Percentiles rank a stretch among this genome's conserved stretches.
Conservation (phyloP, 73 alveolate species). For the Tetrahymena borealis region DNA sequence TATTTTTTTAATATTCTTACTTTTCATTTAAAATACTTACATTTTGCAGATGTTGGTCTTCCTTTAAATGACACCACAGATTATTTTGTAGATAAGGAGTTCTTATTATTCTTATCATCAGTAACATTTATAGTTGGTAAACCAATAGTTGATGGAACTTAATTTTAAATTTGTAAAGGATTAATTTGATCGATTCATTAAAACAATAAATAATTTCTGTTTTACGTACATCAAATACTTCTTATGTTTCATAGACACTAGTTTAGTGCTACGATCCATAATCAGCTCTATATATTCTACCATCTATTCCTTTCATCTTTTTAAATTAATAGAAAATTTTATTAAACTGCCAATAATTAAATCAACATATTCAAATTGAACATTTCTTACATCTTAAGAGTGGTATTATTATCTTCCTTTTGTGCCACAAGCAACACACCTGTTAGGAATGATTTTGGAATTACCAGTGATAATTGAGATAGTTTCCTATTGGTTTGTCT, state of each 20-base stretch:
- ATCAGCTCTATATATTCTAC: not conserved
- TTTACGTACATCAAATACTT: not conserved
- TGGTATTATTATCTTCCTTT: not conserved
- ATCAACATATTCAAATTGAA: too few species aligned
- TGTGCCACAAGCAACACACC: not conserved
- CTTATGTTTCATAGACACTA: not conserved
- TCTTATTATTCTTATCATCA: not conserved
- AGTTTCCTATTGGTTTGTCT: not conserved
- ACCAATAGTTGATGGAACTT: not conserved
- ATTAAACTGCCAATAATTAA: not conserved
- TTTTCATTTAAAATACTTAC: not conserved
- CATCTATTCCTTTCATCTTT: not conserved
- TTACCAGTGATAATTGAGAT: not conserved
- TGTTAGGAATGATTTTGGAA: not conserved
- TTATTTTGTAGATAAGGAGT: not conserved
- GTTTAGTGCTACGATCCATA: not conserved
- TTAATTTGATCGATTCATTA: not conserved
- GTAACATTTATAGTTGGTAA: not conserved
- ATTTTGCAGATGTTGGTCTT: conserved; percentile 1
- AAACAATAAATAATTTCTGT: not conserved
- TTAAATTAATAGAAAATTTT: not conserved
- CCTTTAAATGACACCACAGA: not conserved
- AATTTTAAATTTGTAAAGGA: not conserved
- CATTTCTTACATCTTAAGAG: not conserved
- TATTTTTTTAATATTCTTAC: not conserved